These are phyloP conservation scores for Arxiozyma bovina DNA, from an alignment of 1,139 yeast genomes.

Conservation along the genomic window DNA sequence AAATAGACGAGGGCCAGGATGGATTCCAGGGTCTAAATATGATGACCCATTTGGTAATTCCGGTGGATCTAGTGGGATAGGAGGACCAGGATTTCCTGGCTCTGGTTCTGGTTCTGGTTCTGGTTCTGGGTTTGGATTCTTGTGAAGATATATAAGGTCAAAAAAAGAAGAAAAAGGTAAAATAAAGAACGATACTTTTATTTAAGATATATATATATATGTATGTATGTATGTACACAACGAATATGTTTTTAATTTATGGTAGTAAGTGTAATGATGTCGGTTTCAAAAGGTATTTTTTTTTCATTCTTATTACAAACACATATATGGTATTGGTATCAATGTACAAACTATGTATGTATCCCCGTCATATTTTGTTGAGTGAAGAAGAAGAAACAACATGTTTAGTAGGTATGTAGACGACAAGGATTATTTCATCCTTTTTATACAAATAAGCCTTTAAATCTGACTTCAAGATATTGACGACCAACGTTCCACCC, in stretches of 20 bases:
- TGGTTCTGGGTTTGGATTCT: slow-evolving; percentile 9
- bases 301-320: not conserved
- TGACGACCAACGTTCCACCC: slow-evolving; percentile 23
- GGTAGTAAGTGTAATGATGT: not conserved
- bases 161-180: not conserved
- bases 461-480: slow-evolving; percentile 14
- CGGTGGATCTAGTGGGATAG: not conserved
- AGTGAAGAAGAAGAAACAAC: not conserved
- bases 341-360: no score
- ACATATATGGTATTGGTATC: not conserved
- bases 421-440: slow-evolving; percentile 16
- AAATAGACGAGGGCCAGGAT: slow-evolving; percentile 26
- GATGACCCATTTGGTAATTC: slow-evolving; percentile 30
- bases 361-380: not conserved
- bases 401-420: not conserved
- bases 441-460: slow-evolving; percentile 17
- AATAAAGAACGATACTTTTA: not conserved
- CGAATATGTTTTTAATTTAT: not conserved
- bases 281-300: not conserved
- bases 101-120: slow-evolving; percentile 3
- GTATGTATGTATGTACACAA: not conserved
- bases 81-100: slow-evolving; percentile 7
- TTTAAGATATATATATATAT: not conserved
- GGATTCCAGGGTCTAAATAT: slow-evolving; percentile 36
- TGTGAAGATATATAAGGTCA: not conserved